A percentile compares a stretch with the other conserved stretches of the same genome.
phyloP scores from a whole-genome alignment of 169 alveolate species.

The Cystoisospora suis region DNA sequence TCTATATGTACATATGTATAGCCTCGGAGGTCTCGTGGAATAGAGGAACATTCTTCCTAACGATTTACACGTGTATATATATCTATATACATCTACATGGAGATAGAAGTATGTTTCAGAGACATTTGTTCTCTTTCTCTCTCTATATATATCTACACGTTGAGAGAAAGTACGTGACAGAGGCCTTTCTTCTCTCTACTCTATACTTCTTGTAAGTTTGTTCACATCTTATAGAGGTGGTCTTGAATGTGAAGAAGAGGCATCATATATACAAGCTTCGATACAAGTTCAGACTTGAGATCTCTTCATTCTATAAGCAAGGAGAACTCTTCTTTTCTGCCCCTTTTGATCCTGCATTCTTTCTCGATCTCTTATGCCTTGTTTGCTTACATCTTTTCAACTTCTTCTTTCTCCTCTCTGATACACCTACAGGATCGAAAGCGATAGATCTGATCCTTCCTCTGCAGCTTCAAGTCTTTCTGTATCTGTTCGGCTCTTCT shows the following conservation, averaged over 20 bases:
- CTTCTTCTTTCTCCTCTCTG: background rate
- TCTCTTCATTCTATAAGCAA: too few species aligned
- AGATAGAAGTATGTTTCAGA: background rate
- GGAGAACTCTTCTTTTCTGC: too few species aligned
- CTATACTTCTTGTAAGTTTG: too few species aligned
- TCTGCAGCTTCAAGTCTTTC: background rate
- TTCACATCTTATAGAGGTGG: too few species aligned
- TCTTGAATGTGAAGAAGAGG: too few species aligned
- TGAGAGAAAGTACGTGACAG: background rate
- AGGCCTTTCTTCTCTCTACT: too few species aligned
- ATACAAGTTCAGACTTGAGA: too few species aligned
- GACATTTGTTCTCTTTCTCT: background rate
- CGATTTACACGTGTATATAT: background rate
- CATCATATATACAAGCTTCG: too few species aligned
- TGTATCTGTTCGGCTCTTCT: constrained; percentile 12
- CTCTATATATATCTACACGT: too few species aligned
- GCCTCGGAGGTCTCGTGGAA: background rate
- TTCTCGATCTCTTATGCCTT: too few species aligned
- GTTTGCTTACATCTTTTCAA: background rate
- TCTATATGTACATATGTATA: background rate
- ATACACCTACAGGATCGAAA: background rate
- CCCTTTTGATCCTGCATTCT: too few species aligned
- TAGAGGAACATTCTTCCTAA: background rate
- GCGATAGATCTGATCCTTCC: background rate
- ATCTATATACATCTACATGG: background rate